Percentiles rank a stretch among this genome's conserved stretches.
Evolutionary conservation across 2,329 filamentous ascomycete genomes (phyloP).

Genomic region (Xylariaceae sp.): DNA sequence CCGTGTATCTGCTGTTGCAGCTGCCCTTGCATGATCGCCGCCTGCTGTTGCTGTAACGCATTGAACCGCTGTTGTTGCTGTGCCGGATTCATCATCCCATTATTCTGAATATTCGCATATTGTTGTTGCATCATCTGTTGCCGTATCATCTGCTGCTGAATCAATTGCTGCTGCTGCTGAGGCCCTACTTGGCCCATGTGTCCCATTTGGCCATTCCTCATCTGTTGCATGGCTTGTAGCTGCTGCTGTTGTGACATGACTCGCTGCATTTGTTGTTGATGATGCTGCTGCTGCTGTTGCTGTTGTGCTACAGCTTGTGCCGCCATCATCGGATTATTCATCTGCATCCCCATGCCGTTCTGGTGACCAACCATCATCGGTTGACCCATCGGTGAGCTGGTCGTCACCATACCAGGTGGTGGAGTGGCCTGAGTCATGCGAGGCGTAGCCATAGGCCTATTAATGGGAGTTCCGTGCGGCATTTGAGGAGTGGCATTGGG

Average conservation of each 20-base stretch:
- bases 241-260: slow-evolving; percentile 33
- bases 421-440: slow-evolving; percentile 62
- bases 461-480: slow-evolving; percentile 57
- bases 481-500: slow-evolving; percentile 59
- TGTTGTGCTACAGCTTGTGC: slow-evolving; percentile 46
- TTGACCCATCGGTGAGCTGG: slow-evolving; percentile 52
- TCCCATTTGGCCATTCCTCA: slow-evolving; percentile 30
- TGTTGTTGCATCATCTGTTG: slow-evolving; percentile 38
- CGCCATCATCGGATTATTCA: slow-evolving; percentile 38
- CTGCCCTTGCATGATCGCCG: slow-evolving; percentile 35
- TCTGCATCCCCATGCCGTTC: slow-evolving; percentile 23
- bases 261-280: slow-evolving; percentile 23
- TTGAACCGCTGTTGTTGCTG: slow-evolving; percentile 31
- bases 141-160: slow-evolving; percentile 25
- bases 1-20: slow-evolving; percentile 30
- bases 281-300: slow-evolving; percentile 18
- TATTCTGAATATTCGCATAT: slow-evolving; percentile 35
- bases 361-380: slow-evolving; percentile 52
- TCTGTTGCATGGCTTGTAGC: slow-evolving; percentile 28
- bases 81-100: slow-evolving; percentile 33
- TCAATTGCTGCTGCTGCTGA: slow-evolving; percentile 4
- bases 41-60: slow-evolving; percentile 36
- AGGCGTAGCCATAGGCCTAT: slow-evolving; percentile 50
- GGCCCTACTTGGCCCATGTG: slow-evolving; percentile 34
- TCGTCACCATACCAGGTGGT: slow-evolving; percentile 55